Evolutionary conservation across 192 early-diverging fungal species (phyloP).

Genomic region (Coemansia umbellata): DNA sequence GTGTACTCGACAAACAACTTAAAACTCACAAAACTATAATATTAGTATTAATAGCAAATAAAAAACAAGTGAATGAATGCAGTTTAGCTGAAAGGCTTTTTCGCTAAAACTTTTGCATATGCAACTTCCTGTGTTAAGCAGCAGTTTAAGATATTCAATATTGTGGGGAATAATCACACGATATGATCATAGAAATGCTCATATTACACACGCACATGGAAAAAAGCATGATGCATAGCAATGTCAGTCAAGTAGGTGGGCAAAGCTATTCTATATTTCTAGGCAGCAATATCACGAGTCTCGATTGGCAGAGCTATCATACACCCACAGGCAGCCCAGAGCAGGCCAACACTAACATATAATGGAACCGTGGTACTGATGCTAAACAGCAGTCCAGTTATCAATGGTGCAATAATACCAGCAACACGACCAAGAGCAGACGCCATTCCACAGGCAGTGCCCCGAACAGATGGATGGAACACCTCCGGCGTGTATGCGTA

Average conservation of each 20-base stretch:
- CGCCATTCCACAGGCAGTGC: slow-evolving; percentile 76
- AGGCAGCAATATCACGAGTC: slow-evolving; percentile 35
- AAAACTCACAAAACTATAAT: too few relatives aligned
- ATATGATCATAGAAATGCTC: not conserved
- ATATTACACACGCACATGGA: too few relatives aligned
- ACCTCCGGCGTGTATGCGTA: slow-evolving; percentile 89
- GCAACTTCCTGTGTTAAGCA: too few relatives aligned
- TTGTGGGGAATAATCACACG: not conserved
- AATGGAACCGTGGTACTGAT: slow-evolving; percentile 60
- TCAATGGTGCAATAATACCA: slow-evolving; percentile 70
- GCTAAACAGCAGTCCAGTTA: slow-evolving; percentile 63
- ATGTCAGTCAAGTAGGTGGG: too few relatives aligned
- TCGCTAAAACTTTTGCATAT: not conserved
- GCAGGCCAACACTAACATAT: slow-evolving; percentile 59
- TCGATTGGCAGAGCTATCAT: slow-evolving; percentile 70
- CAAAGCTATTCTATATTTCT: not conserved
- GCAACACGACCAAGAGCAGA: slow-evolving; percentile 70
- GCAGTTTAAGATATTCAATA: not conserved
- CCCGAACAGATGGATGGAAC: slow-evolving; percentile 70
- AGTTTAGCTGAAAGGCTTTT: not conserved
- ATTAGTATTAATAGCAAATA: slow-evolving; percentile 1
- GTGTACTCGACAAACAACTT: too few relatives aligned
- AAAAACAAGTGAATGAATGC: not conserved
- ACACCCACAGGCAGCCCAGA: slow-evolving; percentile 56
- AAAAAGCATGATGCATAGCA: too few relatives aligned